phyloP scores from a whole-genome alignment of 768 basidiomycete species.

The Suillus brevipes region DNA sequence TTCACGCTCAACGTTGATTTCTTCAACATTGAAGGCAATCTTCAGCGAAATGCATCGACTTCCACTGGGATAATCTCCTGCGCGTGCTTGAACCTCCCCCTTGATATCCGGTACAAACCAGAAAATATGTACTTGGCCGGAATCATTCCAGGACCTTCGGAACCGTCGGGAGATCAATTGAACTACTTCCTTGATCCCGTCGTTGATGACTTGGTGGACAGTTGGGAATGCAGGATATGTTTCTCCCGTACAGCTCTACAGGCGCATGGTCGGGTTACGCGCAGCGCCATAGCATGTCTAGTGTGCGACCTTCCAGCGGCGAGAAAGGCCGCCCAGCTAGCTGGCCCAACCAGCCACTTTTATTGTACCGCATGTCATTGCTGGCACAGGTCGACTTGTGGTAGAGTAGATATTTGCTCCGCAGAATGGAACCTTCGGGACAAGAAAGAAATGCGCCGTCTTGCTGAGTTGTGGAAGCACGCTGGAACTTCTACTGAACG shows the following conservation, averaged over 20 bases:
- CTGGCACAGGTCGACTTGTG: too few relatives aligned
- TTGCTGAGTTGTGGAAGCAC: too few relatives aligned
- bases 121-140: not conserved
- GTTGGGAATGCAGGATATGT: not conserved
- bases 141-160: not conserved
- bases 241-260: not conserved
- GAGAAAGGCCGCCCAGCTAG: not conserved
- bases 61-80: not conserved
- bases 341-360: not conserved
- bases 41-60: not conserved
- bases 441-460: too few relatives aligned
- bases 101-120: not conserved
- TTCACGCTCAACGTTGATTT: too few relatives aligned
- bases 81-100: not conserved
- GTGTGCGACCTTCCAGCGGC: not conserved
- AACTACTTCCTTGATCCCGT: not conserved
- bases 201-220: too few relatives aligned
- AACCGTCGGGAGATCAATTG: not conserved
- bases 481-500: too few relatives aligned
- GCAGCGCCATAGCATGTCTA: not conserved
- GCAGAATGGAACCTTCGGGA: too few relatives aligned
- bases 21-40: too few relatives aligned
- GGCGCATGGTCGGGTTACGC: not conserved
- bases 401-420: too few relatives aligned
- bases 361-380: too few relatives aligned